These are phyloP conservation scores for Trametes cinnabarina DNA, from an alignment of 768 basidiomycete species.

Conservation along the genomic window DNA sequence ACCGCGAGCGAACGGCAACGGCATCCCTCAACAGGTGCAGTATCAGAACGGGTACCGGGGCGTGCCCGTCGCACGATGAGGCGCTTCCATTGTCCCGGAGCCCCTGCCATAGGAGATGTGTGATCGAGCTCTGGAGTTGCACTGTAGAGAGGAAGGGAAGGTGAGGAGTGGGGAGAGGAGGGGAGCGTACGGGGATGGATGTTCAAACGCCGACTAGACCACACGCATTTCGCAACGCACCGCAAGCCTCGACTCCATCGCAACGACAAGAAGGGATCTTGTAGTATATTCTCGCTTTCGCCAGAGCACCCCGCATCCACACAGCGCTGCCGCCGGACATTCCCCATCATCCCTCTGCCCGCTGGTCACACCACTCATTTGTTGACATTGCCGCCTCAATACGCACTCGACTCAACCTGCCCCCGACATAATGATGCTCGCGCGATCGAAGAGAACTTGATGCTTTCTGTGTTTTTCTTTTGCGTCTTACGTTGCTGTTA, in stretches of 20 bases:
- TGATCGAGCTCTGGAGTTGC: neutral
- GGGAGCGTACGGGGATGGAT: slow-evolving; percentile 15
- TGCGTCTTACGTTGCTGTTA: neutral
- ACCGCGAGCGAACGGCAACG: slow-evolving; percentile 28
- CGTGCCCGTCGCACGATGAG: slow-evolving; percentile 30
- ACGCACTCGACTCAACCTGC: neutral
- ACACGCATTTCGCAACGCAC: slow-evolving; percentile 4
- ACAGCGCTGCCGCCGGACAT: neutral
- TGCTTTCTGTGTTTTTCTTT: slow-evolving; percentile 4
- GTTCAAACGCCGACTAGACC: slow-evolving; percentile 11
- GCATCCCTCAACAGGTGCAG: slow-evolving; percentile 22
- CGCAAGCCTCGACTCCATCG: slow-evolving; percentile 3
- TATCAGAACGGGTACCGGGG: slow-evolving; percentile 29
- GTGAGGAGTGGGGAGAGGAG: neutral
- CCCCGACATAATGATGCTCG: neutral
- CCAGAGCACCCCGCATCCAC: neutral
- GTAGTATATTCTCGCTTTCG: slow-evolving; percentile 18
- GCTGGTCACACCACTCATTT: neutral
- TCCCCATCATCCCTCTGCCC: neutral
- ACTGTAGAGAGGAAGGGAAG: neutral
- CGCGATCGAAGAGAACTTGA: slow-evolving; percentile 12
- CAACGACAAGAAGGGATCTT: slow-evolving; percentile 20
- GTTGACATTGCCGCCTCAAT: neutral
- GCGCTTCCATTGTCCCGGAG: neutral
- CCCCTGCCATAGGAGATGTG: neutral